A percentile compares a stretch with the other conserved stretches of the same genome.
Conservation (phyloP, 106 monocot species). For the Vanilla planifolia region DNA sequence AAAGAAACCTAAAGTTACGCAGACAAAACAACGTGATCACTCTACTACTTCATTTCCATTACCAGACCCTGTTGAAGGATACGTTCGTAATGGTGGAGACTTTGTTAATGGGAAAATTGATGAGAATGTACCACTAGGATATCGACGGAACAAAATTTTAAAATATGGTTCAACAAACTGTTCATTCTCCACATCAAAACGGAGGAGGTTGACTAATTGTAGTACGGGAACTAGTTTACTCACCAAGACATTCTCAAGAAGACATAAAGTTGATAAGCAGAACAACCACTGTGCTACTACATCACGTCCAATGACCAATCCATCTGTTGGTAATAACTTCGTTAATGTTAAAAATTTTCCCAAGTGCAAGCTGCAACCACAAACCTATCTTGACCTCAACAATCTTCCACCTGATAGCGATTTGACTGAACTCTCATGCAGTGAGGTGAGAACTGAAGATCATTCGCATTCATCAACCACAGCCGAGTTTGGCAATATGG, state of each 20-base stretch:
- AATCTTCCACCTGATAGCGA: conserved; percentile 22
- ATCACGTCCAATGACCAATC: conserved; percentile 4
- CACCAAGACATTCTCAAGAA: background rate
- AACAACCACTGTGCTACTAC: conserved; percentile 7
- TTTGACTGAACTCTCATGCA: too few relatives aligned
- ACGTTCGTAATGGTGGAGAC: conserved; percentile 12
- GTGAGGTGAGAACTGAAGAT: background rate
- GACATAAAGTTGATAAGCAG: conserved; percentile 3
- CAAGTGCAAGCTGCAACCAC: conserved; percentile 9
- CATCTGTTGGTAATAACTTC: conserved; percentile 6
- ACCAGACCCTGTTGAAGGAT: conserved; percentile 30
- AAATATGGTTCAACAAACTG: conserved; percentile 16
- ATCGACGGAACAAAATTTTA: conserved; percentile 7
- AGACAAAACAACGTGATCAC: background rate
- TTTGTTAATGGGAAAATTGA: conserved; percentile 8
- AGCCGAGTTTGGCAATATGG: conserved; percentile 17
- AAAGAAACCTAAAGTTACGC: too few relatives aligned
- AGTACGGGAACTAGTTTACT: conserved; percentile 14
- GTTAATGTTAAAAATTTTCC: too few relatives aligned
- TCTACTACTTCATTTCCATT: background rate
- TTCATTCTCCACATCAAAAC: conserved; percentile 33
- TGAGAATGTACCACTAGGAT: conserved; percentile 3
- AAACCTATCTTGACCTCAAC: conserved; percentile 60
- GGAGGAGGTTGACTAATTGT: conserved; percentile 37
- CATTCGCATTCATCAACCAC: background rate